Percentiles rank a stretch among this genome's conserved stretches.
These are phyloP conservation scores for Solanum microdontum DNA, from an alignment of 257 asterid genomes.

Conservation along the genomic window DNA sequence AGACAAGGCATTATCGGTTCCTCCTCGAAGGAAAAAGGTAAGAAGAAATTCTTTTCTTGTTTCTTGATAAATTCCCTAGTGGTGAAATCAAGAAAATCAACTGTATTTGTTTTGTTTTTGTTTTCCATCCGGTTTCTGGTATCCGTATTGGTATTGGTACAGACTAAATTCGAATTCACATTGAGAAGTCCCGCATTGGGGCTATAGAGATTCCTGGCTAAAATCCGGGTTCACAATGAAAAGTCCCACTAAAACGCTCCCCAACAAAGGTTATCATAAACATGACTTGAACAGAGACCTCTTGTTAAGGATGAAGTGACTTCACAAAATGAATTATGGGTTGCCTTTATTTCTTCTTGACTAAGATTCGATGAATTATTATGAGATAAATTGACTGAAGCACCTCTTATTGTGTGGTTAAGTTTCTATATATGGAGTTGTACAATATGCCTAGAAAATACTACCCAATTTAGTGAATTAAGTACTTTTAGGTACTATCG, in stretches of 20 bases:
- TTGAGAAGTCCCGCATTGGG: neutral
- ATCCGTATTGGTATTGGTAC: neutral
- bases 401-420: neutral
- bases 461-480: neutral
- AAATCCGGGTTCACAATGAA: neutral
- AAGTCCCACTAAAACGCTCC: neutral
- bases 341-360: neutral
- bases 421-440: neutral
- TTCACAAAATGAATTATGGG: neutral
- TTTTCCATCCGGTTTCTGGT: neutral
- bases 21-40: slow-evolving; percentile 65
- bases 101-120: neutral
- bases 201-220: neutral
- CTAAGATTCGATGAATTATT: neutral
- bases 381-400: neutral
- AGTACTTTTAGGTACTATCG: neutral
- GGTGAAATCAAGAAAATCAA: neutral
- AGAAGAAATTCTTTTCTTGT: neutral
- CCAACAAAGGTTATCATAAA: neutral
- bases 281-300: neutral
- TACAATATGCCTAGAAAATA: neutral
- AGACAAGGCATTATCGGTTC: slow-evolving; percentile 48
- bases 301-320: neutral
- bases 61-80: neutral
- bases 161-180: neutral